Evolutionary conservation across 768 basidiomycete species (phyloP).

Genomic region (Boletus subcaerulescens): DNA sequence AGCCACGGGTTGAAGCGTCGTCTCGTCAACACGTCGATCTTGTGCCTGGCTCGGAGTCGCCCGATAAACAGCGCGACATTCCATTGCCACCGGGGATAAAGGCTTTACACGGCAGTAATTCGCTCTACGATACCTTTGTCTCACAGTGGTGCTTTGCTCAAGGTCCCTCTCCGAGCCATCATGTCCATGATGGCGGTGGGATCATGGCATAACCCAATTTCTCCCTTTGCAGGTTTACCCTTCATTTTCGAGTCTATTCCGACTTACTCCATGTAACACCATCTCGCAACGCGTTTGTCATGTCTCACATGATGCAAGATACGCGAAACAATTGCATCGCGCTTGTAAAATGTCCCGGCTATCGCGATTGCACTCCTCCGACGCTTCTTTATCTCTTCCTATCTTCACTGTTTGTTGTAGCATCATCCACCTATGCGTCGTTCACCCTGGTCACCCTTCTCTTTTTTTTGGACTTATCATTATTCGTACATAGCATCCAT

Average conservation of each 20-base stretch:
- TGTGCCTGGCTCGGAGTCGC: conserved; percentile 24
- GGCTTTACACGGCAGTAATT: conserved; percentile 21
- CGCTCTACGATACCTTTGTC: conserved; percentile 58
- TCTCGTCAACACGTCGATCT: not conserved
- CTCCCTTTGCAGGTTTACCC: not conserved
- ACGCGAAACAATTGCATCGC: too few species aligned
- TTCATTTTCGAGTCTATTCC: not conserved
- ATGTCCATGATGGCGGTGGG: conserved; percentile 9
- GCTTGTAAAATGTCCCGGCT: not conserved
- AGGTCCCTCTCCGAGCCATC: conserved; percentile 29
- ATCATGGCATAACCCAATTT: conserved; percentile 17
- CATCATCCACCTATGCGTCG: not conserved
- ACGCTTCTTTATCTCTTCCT: not conserved
- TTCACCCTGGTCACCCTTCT: not conserved
- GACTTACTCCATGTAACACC: not conserved
- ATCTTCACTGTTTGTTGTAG: not conserved
- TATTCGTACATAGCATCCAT: not conserved
- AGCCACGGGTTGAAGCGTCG: not conserved
- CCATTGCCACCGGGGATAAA: not conserved
- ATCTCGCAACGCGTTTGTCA: not conserved
- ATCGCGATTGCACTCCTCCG: not conserved
- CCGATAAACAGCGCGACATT: not conserved
- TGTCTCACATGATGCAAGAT: not conserved
- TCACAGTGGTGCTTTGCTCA: conserved; percentile 69
- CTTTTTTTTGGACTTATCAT: not conserved